phyloP scores from a whole-genome alignment of 257 asterid species.

The Leonotis leonurus region DNA sequence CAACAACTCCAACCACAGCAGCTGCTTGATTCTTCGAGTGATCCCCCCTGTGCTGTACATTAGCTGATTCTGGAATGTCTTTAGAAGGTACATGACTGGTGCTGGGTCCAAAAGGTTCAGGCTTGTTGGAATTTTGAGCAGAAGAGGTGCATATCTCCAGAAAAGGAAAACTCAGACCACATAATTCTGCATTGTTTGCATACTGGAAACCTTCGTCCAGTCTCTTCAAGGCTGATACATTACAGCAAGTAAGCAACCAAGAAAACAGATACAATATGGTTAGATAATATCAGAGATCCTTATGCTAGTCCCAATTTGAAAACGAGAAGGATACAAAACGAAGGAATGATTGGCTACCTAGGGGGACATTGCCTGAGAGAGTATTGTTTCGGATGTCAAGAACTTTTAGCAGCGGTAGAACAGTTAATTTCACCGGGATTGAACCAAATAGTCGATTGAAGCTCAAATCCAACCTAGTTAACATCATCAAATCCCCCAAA shows the following conservation, averaged over 20 bases:
- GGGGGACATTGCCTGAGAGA: slow-evolving; percentile 86
- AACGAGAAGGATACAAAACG: neutral
- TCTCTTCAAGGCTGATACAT: slow-evolving; percentile 57
- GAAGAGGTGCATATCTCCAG: slow-evolving; percentile 49
- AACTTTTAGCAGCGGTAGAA: slow-evolving; percentile 46
- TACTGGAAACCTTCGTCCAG: slow-evolving; percentile 79
- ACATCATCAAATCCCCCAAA: slow-evolving; percentile 48
- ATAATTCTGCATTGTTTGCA: slow-evolving; percentile 60
- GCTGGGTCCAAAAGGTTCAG: slow-evolving; percentile 59
- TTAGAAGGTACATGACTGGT: slow-evolving; percentile 48
- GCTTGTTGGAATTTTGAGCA: slow-evolving; percentile 36
- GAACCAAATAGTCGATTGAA: slow-evolving; percentile 72
- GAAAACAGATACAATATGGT: neutral
- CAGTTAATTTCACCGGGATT: slow-evolving; percentile 57
- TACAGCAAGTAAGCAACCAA: slow-evolving; percentile 19
- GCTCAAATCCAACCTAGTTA: slow-evolving; percentile 85
- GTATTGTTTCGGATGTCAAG: slow-evolving; percentile 78
- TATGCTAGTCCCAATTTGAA: neutral
- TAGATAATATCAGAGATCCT: neutral
- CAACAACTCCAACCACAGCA: slow-evolving; percentile 38
- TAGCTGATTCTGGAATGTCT: slow-evolving; percentile 80
- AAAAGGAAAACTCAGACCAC: slow-evolving; percentile 55
- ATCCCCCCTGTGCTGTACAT: slow-evolving; percentile 29
- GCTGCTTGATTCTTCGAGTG: slow-evolving; percentile 39
- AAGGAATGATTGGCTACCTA: slow-evolving; percentile 39